Evolutionary conservation across 2,329 filamentous ascomycete species (phyloP).

Genomic region (Claviceps citrina): DNA sequence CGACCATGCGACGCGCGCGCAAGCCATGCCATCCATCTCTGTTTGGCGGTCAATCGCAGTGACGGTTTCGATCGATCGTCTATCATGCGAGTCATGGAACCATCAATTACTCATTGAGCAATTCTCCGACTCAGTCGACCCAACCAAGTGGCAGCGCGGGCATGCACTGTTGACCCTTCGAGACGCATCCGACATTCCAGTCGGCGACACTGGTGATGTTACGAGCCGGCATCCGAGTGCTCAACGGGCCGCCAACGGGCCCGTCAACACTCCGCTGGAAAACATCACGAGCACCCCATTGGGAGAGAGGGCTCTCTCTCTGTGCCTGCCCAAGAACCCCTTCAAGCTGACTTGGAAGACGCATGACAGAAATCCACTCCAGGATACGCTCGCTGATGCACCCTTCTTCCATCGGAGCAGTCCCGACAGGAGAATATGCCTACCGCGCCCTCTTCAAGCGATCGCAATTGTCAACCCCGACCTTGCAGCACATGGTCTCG

Average conservation of each 20-base stretch:
- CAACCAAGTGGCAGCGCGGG: too few relatives aligned
- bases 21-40: not conserved
- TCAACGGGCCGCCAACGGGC: not conserved
- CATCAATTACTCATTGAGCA: not conserved
- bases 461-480: constrained; percentile 2
- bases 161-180: too few relatives aligned
- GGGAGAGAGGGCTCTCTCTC: too few relatives aligned
- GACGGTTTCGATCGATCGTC: too few relatives aligned
- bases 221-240: too few relatives aligned
- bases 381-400: constrained; percentile 6
- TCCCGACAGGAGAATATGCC: constrained; percentile 4
- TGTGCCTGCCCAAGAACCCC: too few relatives aligned
- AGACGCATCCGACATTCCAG: too few relatives aligned
- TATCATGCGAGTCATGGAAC: not conserved
- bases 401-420: constrained; percentile 2
- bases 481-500: not conserved
- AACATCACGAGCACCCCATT: too few relatives aligned
- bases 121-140: not conserved
- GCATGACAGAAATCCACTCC: constrained; percentile 5
- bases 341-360: not conserved
- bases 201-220: too few relatives aligned
- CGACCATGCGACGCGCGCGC: not conserved
- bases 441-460: constrained; percentile 6
- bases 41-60: too few relatives aligned
- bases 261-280: not conserved